Percentiles rank a stretch among this genome's conserved stretches.
phyloP scores from a whole-genome alignment of 2,329 filamentous ascomycete genomes.

The Fusarium temperatum region DNA sequence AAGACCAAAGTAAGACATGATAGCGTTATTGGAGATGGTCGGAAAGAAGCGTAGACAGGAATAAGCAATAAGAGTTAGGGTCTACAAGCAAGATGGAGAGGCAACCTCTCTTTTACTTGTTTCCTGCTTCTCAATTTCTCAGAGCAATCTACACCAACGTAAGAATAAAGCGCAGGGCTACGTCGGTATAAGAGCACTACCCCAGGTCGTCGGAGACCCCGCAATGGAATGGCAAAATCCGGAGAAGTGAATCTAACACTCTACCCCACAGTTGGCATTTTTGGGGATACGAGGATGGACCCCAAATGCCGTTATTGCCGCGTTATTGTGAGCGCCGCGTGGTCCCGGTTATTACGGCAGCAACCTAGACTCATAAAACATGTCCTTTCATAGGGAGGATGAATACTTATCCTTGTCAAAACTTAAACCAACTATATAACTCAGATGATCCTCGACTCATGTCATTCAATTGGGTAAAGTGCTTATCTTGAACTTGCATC shows the following conservation, averaged over 20 bases:
- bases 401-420: neutral
- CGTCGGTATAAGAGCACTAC: no score
- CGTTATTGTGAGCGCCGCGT: neutral
- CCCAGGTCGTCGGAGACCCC: neutral
- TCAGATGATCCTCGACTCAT: no score
- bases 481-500: neutral
- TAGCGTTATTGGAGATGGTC: neutral
- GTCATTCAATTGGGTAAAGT: neutral
- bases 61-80: rapidly evolving
- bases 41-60: no score
- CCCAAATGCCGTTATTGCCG: neutral
- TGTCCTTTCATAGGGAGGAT: neutral
- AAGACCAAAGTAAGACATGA: neutral
- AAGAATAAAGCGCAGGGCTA: no score
- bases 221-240: no score
- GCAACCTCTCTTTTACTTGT: rapidly evolving
- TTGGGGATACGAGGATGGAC: no score
- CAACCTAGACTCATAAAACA: no score
- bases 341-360: neutral
- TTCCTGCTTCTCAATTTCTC: neutral
- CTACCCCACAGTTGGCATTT: neutral
- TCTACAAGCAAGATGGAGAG: neutral
- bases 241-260: neutral
- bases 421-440: neutral
- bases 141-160: rapidly evolving